phyloP scores from a whole-genome alignment of 257 asterid species.

The Capsicum chinense region DNA sequence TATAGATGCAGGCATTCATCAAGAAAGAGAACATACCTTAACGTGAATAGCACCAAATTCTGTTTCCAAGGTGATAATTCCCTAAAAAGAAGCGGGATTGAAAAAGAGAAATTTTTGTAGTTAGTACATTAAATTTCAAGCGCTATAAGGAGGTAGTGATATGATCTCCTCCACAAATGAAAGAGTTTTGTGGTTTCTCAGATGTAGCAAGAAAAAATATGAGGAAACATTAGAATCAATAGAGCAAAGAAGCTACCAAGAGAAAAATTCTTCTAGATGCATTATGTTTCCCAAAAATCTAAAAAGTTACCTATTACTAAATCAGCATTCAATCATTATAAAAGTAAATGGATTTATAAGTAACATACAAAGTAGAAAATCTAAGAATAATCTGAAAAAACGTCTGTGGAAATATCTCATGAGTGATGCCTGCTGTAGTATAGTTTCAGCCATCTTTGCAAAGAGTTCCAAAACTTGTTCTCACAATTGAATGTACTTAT shows the following conservation, averaged over 20 bases:
- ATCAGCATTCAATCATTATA: neutral
- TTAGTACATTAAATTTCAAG: constrained; percentile 1
- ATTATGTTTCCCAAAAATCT: neutral
- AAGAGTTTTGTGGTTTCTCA: neutral
- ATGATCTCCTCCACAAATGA: neutral
- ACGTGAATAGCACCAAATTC: constrained; percentile 81
- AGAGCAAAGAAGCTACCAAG: neutral
- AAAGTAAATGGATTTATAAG: neutral
- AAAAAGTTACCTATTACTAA: neutral
- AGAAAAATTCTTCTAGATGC: neutral
- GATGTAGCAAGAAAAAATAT: neutral
- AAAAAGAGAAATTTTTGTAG: constrained; percentile 18
- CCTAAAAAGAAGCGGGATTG: constrained; percentile 51
- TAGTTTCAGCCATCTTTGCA: neutral
- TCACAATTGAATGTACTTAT: neutral
- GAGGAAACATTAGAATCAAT: neutral
- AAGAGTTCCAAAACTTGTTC: constrained; percentile 3
- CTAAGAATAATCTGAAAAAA: neutral
- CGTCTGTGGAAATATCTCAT: neutral
- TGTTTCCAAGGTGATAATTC: constrained; percentile 81
- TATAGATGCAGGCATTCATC: neutral
- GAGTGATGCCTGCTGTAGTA: neutral
- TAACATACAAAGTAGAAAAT: neutral
- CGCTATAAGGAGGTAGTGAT: neutral
- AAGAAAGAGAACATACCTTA: constrained; percentile 58